Percentiles rank a stretch among this genome's conserved stretches.
phyloP scores from a whole-genome alignment of 768 basidiomycete species.

The Podaxis mareebaensis region DNA sequence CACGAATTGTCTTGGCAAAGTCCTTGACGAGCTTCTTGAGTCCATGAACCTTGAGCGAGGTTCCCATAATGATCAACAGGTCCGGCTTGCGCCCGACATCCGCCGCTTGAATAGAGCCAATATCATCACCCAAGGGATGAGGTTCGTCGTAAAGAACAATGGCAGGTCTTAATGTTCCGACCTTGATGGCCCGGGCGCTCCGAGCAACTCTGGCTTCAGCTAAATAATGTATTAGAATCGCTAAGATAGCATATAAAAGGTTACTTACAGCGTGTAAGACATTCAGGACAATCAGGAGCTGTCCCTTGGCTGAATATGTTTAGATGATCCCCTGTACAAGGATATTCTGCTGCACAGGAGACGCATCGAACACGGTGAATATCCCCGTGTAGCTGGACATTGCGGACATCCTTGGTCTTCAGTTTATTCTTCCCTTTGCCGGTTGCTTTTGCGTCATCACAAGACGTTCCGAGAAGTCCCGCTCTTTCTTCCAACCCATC shows the following conservation, averaged over 20 bases:
- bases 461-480: conserved; percentile 71
- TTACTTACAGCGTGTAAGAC: conserved; percentile 73
- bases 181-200: conserved; percentile 72
- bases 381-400: conserved; percentile 94
- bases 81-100: conserved; percentile 86
- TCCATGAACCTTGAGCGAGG: conserved; percentile 94
- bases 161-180: conserved; percentile 88
- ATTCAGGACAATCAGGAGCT: conserved; percentile 88
- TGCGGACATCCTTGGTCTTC: conserved; percentile 71
- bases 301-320: conserved; percentile 64
- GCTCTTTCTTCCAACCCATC: conserved; percentile 88
- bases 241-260: conserved; percentile 10
- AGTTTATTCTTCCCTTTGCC: conserved; percentile 75
- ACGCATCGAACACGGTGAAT: conserved; percentile 89
- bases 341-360: conserved; percentile 78
- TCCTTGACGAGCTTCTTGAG: conserved; percentile 93
- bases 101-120: conserved; percentile 74
- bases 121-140: conserved; percentile 90
- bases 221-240: conserved; percentile 22
- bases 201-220: conserved; percentile 82
- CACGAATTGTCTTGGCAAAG: conserved; percentile 83
- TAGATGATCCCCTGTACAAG: conserved; percentile 65
- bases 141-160: conserved; percentile 96
- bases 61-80: conserved; percentile 95
- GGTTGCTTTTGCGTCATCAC: conserved; percentile 46